Conservation (phyloP, 2,329 filamentous ascomycete genomes). For the Colletotrichum noveboracense region DNA sequence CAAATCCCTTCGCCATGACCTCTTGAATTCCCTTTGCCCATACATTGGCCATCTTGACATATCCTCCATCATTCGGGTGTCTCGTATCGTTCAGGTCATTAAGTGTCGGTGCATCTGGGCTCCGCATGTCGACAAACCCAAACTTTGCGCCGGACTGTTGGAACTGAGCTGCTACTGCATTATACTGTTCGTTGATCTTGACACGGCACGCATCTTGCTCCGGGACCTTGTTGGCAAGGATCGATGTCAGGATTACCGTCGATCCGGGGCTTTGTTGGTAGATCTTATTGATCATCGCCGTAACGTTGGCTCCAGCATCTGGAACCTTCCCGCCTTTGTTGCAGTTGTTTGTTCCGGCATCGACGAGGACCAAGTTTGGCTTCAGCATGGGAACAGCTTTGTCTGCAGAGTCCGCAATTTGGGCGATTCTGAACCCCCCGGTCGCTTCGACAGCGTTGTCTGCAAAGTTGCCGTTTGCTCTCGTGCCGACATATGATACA, state of each 20-base stretch:
- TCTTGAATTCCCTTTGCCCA: conserved; percentile 19
- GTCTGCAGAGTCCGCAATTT: conserved; percentile 7
- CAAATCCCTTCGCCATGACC: conserved; percentile 13
- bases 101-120: conserved; percentile 16
- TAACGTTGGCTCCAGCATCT: conserved; percentile 13
- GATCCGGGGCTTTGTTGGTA: conserved; percentile 19
- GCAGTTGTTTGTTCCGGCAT: conserved; percentile 27
- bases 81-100: conserved; percentile 16
- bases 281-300: conserved; percentile 19
- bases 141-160: conserved; percentile 20
- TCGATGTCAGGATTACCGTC: conserved; percentile 9
- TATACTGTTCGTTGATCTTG: conserved; percentile 24
- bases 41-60: conserved; percentile 19
- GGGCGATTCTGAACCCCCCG: conserved; percentile 4
- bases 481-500: conserved; percentile 2
- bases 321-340: conserved; percentile 13
- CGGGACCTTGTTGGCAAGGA: conserved; percentile 14
- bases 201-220: conserved; percentile 19
- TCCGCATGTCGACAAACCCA: conserved; percentile 24
- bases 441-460: conserved; percentile 16
- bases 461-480: conserved; percentile 2
- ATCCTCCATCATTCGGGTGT: conserved; percentile 18
- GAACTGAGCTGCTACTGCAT: not conserved
- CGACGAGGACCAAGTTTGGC: conserved; percentile 26
- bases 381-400: not conserved